Evolutionary conservation across 2,329 filamentous ascomycete genomes (phyloP).

Genomic region (Alternaria arbusti): DNA sequence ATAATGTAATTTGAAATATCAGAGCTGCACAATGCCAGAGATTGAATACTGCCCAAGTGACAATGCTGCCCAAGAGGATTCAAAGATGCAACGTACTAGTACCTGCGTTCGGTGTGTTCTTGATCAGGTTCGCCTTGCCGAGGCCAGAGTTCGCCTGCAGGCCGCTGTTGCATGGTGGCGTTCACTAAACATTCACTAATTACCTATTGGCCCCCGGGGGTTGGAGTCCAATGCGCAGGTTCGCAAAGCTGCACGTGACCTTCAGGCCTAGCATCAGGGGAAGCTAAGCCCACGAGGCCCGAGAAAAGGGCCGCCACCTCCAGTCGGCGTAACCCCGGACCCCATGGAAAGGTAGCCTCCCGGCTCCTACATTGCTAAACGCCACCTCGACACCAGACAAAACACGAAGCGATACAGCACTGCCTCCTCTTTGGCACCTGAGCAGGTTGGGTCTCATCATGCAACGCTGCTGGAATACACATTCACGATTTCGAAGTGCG

Average conservation of each 20-base stretch:
- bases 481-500: not conserved
- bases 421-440: not conserved
- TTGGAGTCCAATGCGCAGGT: not conserved
- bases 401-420: not conserved
- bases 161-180: not conserved
- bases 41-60: not conserved
- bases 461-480: not conserved
- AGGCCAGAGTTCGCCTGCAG: not conserved
- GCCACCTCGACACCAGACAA: not conserved
- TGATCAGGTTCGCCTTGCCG: not conserved
- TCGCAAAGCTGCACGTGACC: not conserved
- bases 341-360: not conserved
- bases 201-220: not conserved
- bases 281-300: not conserved
- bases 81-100: not conserved
- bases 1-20: not conserved
- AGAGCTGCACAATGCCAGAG: not conserved
- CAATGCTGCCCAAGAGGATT: not conserved
- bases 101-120: not conserved
- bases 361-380: not conserved
- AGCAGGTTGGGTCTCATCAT: not conserved
- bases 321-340: not conserved
- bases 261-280: not conserved
- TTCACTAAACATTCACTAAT: not conserved
- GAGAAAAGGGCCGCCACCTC: not conserved